These are phyloP conservation scores for Scleroderma citrinum DNA, from an alignment of 768 basidiomycete genomes.

Conservation along the genomic window DNA sequence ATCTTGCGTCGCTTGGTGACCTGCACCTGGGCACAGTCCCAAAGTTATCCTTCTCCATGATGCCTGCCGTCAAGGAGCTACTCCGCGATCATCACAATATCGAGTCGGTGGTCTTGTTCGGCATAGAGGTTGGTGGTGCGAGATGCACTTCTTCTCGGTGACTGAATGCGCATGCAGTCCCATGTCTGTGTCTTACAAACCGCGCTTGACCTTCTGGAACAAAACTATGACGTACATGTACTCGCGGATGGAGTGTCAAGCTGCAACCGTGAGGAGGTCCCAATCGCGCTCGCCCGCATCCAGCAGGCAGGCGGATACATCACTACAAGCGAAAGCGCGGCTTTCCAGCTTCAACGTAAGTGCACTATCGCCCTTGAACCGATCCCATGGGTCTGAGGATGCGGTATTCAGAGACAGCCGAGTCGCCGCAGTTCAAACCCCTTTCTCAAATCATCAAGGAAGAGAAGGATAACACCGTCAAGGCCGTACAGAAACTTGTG, in stretches of 20 bases:
- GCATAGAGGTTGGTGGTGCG: slow-evolving; percentile 69
- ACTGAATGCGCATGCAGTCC: slow-evolving; percentile 40
- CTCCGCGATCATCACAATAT: slow-evolving; percentile 44
- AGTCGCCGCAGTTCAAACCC: slow-evolving; percentile 58
- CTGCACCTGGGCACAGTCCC: slow-evolving; percentile 58
- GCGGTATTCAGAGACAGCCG: slow-evolving; percentile 47
- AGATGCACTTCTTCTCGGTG: background rate
- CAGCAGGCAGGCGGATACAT: slow-evolving; percentile 70
- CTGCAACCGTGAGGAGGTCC: slow-evolving; percentile 73
- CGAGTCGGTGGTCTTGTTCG: slow-evolving; percentile 68
- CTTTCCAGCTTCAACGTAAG: slow-evolving; percentile 70
- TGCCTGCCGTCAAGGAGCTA: slow-evolving; percentile 53
- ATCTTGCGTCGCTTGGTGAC: slow-evolving; percentile 45
- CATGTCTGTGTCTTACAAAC: slow-evolving; percentile 91
- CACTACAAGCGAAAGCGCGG: slow-evolving; percentile 74
- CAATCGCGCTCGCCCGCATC: slow-evolving; percentile 64
- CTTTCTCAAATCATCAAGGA: slow-evolving; percentile 74
- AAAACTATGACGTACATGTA: slow-evolving; percentile 53
- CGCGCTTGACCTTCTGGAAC: slow-evolving; percentile 56
- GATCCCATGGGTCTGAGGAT: slow-evolving; percentile 7
- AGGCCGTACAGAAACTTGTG: slow-evolving; percentile 29
- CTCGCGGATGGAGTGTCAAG: slow-evolving; percentile 84
- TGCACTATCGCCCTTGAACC: slow-evolving; percentile 7
- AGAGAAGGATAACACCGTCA: slow-evolving; percentile 57
- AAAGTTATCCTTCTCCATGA: slow-evolving; percentile 86